These are phyloP conservation scores for Litsea cubeba DNA, from an alignment of 164 flowering plant species.

Conservation along the genomic window DNA sequence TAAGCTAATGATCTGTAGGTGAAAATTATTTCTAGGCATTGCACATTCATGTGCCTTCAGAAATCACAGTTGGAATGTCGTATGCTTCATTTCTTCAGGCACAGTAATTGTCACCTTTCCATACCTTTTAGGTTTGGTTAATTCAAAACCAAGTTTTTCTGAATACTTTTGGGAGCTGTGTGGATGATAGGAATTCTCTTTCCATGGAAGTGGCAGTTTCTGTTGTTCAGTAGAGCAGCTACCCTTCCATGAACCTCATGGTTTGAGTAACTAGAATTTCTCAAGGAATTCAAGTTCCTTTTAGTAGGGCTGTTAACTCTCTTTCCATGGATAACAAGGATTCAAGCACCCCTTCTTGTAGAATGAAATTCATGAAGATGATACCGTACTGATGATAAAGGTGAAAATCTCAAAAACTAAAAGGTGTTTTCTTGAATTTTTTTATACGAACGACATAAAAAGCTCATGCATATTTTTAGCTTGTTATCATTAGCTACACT, in stretches of 20 bases:
- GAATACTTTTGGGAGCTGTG: background rate
- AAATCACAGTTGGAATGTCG: background rate
- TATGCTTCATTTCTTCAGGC: background rate
- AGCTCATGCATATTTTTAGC: no score
- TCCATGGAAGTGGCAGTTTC: background rate
- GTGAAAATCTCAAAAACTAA: no score
- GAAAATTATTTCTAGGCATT: background rate
- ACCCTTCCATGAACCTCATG: background rate
- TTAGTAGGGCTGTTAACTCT: background rate
- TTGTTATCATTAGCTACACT: background rate
- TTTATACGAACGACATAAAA: no score
- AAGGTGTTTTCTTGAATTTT: no score
- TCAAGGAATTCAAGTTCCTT: background rate
- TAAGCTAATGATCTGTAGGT: background rate
- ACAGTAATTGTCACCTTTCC: background rate
- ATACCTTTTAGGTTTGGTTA: background rate
- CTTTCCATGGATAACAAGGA: background rate
- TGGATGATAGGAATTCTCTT: background rate
- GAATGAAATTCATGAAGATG: background rate
- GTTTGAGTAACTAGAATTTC: background rate
- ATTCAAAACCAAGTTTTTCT: background rate
- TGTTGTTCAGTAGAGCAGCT: background rate
- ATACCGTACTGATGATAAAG: background rate
- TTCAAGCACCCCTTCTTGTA: background rate
- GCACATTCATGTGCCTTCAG: background rate